These are phyloP conservation scores for Ustilago sp. DNA, from an alignment of 1,284 basidiomycete species.

Conservation along the genomic window DNA sequence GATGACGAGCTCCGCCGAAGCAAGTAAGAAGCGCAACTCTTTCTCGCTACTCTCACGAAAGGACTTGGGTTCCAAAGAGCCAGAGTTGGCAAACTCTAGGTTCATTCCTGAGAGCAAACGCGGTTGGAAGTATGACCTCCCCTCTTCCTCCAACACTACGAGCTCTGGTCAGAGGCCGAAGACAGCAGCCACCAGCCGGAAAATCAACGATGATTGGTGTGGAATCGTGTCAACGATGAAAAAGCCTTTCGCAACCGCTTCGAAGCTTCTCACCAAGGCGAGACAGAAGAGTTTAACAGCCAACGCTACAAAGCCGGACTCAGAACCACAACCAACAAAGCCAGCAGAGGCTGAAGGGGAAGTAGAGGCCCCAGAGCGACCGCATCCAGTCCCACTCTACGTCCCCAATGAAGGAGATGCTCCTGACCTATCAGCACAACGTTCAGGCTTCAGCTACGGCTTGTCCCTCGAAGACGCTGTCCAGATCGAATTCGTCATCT, in stretches of 20 bases:
- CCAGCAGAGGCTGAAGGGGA: background rate
- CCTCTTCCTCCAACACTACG: background rate
- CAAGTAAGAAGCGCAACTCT: slow-evolving; percentile 38
- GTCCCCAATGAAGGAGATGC: slow-evolving; percentile 7
- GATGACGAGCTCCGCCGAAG: slow-evolving; percentile 21
- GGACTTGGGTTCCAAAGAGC: slow-evolving; percentile 17
- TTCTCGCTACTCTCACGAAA: slow-evolving; percentile 24
- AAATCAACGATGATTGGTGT: background rate
- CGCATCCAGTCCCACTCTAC: slow-evolving; percentile 27
- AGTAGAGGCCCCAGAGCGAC: slow-evolving; percentile 2
- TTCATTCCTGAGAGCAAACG: slow-evolving; percentile 48
- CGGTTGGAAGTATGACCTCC: slow-evolving; percentile 34
- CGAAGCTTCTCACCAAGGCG: slow-evolving; percentile 31
- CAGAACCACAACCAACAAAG: background rate
- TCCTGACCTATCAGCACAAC: slow-evolving; percentile 28
- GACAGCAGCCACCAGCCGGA: background rate
- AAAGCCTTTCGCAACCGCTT: slow-evolving; percentile 30
- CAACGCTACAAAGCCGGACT: background rate
- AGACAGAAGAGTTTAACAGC: slow-evolving; percentile 21
- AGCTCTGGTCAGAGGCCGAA: slow-evolving; percentile 2
- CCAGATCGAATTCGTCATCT: slow-evolving; percentile 40
- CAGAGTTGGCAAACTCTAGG: slow-evolving; percentile 22
- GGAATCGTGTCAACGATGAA: slow-evolving; percentile 25
- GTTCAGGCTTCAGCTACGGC: slow-evolving; percentile 45
- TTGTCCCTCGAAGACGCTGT: slow-evolving; percentile 40